phyloP scores from a whole-genome alignment of 169 alveolate species.

The Cyclospora cayetanensis region DNA sequence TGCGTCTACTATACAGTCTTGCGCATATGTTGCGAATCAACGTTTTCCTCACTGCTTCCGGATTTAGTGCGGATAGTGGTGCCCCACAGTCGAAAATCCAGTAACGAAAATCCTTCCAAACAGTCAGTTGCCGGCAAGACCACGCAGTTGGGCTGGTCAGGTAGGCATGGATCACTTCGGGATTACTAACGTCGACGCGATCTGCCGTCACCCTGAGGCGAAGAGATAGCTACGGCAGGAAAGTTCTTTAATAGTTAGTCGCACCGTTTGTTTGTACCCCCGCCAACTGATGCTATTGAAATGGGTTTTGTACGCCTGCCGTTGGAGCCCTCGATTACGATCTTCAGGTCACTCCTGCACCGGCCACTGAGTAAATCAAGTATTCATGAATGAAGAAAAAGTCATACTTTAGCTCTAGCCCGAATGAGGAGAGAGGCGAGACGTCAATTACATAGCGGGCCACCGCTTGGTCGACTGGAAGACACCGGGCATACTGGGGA shows the following conservation, averaged over 20 bases:
- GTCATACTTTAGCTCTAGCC: slow-evolving; percentile 77
- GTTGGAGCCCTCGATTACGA: slow-evolving; percentile 77
- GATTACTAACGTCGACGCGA: slow-evolving; percentile 86
- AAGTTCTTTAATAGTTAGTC: slow-evolving; percentile 57
- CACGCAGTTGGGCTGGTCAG: slow-evolving; percentile 83
- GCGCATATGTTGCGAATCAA: background rate
- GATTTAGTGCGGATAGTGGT: slow-evolving; percentile 77
- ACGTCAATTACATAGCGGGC: slow-evolving; percentile 87
- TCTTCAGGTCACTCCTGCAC: slow-evolving; percentile 78
- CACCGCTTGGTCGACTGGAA: slow-evolving; percentile 85
- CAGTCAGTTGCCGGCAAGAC: slow-evolving; percentile 88
- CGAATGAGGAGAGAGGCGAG: slow-evolving; percentile 82
- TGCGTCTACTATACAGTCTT: slow-evolving; percentile 39
- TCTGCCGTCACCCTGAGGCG: slow-evolving; percentile 76
- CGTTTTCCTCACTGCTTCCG: slow-evolving; percentile 72
- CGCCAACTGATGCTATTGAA: slow-evolving; percentile 80
- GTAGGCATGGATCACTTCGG: slow-evolving; percentile 83
- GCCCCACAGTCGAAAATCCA: slow-evolving; percentile 91
- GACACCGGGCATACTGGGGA: slow-evolving; percentile 88
- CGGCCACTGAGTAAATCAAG: background rate
- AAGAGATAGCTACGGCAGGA: background rate
- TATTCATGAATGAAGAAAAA: background rate
- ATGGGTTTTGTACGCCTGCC: slow-evolving; percentile 87
- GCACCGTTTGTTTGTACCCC: slow-evolving; percentile 83
- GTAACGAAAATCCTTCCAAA: slow-evolving; percentile 87